Evolutionary conservation across 345 rosid genomes (phyloP).

Genomic region (Aquilaria yunnanensis): DNA sequence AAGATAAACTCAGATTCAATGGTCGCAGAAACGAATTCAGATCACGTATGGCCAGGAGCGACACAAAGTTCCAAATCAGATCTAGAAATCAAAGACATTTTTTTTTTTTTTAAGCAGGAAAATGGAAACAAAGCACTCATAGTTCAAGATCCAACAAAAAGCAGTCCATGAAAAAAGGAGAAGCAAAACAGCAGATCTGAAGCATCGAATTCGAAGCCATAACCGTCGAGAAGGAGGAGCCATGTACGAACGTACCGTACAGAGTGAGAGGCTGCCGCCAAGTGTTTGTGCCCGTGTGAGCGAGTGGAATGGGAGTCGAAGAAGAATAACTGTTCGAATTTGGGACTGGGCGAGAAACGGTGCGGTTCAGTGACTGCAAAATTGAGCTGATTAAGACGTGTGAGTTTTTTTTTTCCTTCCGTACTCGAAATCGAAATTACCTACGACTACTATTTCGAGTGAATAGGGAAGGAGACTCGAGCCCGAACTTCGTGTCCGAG

Average conservation of each 20-base stretch:
- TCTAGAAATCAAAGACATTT: neutral
- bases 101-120: neutral
- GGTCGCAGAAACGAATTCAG: neutral
- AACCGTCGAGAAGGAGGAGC: neutral
- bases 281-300: neutral
- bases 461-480: no score
- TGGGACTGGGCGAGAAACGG: constrained; percentile 9
- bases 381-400: no score
- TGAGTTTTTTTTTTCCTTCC: no score
- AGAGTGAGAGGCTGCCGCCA: neutral
- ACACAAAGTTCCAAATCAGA: neutral
- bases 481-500: no score
- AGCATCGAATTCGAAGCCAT: constrained; percentile 4
- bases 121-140: neutral
- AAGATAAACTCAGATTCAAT: neutral
- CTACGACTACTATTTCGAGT: no score
- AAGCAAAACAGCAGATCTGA: constrained; percentile 11
- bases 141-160: constrained; percentile 9
- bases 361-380: neutral
- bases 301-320: neutral
- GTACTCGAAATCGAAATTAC: no score
- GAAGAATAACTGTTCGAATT: constrained; percentile 1
- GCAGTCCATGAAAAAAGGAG: neutral
- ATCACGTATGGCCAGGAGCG: neutral
- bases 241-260: constrained; percentile 3